Base-by-base conservation (phyloP, 345 rosid species). In the Moricandia moricandioides region DNA sequence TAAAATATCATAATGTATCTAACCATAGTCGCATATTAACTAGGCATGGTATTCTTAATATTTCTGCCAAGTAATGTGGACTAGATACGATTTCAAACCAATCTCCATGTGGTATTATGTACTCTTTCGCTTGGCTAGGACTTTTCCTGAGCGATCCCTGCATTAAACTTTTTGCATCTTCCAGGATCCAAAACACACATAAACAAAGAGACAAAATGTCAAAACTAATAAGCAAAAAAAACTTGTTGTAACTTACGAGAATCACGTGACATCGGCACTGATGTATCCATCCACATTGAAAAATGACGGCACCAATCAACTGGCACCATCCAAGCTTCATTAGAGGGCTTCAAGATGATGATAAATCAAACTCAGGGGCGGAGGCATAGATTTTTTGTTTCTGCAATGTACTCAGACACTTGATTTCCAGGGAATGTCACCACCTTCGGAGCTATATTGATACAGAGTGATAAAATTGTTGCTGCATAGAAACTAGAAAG, bases 51-150 rank as follows among this genome's bases (percentile, higher is more conserved):
- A 6, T 4, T 7, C 17, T 76, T 87, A 93, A 96, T 14, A 93
- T 89, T 83, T 93, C 98, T 6, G 96, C 92, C 69, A 91, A 79
- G 76, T 84, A 91, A 78, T 88, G 96, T 0, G 97, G 94, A 21
- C 79, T 79, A 40, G 98, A 91, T 57, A 89, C 91, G n/a, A 85
- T 72, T 62, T 82, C 86, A 67, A 93, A 91, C 97, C 98, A 89
- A 82, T 89, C 88, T 60, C 96, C 98, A 39, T 39, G 65, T 8
- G 94, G 97, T 29, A 87, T 78, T 51, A 82, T 80, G 47, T 91
- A 87, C 40, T 78, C 84, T 4, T 77, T 73, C 0, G 34, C 67
- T 65, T 82, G 82, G 59, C 79, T 84, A 8, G 73, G 70, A 18
- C 18, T 34, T 37, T 78, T 74, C 45, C 93, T 70, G 1, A 93